Conservation (phyloP, 2,329 filamentous ascomycete species). For the Didymella exigua region DNA sequence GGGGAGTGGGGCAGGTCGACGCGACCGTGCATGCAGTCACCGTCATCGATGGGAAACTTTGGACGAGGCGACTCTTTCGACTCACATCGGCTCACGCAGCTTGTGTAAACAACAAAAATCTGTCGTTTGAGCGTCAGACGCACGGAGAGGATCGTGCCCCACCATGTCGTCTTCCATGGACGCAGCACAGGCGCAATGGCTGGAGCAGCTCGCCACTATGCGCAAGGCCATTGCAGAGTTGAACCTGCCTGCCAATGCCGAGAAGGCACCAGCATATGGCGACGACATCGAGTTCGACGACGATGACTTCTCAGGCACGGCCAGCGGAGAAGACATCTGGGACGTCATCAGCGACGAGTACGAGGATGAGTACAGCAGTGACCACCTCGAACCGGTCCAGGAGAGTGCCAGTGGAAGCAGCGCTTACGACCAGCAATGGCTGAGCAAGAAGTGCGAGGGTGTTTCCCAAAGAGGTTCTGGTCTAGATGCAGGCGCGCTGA, state of each 20-base stretch:
- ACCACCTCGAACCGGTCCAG: constrained; percentile 63
- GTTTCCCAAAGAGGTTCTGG: constrained; percentile 70
- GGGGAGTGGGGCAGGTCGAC: constrained; percentile 28
- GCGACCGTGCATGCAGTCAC: constrained; percentile 22
- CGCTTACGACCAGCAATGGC: constrained; percentile 70
- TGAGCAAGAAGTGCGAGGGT: constrained; percentile 69
- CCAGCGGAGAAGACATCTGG: constrained; percentile 83
- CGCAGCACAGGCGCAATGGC: constrained; percentile 72
- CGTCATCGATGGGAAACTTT: constrained; percentile 25
- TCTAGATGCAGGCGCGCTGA: constrained; percentile 71
- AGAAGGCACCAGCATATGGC: constrained; percentile 58
- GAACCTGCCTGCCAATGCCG: constrained; percentile 58
- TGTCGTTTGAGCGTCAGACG: not conserved
- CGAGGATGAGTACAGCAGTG: constrained; percentile 68
- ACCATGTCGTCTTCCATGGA: constrained; percentile 49
- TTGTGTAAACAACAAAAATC: not conserved
- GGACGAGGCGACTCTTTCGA: constrained; percentile 5
- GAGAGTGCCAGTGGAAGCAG: constrained; percentile 33
- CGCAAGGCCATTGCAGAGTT: constrained; percentile 79
- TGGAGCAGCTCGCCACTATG: constrained; percentile 84
- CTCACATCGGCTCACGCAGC: constrained; percentile 5
- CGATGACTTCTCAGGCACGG: constrained; percentile 65
- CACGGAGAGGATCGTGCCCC: too few species aligned
- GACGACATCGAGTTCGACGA: constrained; percentile 68
- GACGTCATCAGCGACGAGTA: constrained; percentile 83